These are phyloP conservation scores for Chytriomyces confervae DNA, from an alignment of 192 early-diverging fungal species.

Conservation along the genomic window DNA sequence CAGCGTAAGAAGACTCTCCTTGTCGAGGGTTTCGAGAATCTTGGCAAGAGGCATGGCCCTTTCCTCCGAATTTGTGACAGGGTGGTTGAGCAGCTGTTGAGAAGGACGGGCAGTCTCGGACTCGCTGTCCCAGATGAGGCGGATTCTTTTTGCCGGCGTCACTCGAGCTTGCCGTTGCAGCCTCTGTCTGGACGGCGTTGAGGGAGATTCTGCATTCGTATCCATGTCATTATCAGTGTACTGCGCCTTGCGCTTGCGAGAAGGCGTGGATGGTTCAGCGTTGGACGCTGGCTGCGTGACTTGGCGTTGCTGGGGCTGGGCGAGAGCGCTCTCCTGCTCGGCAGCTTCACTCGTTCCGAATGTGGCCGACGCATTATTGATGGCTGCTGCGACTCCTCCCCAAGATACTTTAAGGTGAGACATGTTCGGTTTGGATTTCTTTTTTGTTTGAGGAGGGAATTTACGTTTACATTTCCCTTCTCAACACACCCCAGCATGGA, in stretches of 20 bases:
- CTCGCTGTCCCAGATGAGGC: constrained; percentile 4
- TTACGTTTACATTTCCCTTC: no score
- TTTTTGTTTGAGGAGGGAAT: neutral
- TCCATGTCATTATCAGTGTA: no score
- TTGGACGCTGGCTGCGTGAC: neutral
- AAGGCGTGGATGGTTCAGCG: neutral
- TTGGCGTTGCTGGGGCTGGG: neutral
- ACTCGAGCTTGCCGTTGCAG: neutral
- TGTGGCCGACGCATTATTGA: constrained; percentile 1
- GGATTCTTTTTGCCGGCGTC: neutral
- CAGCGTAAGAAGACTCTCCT: constrained; percentile 75
- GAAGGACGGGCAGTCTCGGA: neutral
- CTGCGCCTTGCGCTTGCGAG: constrained; percentile 1
- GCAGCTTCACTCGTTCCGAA: neutral
- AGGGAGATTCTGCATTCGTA: neutral
- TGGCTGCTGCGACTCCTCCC: neutral
- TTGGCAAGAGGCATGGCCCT: constrained; percentile 22
- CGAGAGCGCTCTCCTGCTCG: no score
- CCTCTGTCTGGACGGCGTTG: neutral
- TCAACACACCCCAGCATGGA: neutral
- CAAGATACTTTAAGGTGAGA: constrained; percentile 7
- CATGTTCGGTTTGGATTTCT: neutral
- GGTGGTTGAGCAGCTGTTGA: neutral
- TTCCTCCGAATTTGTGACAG: neutral
- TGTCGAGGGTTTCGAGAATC: constrained; percentile 61